Evolutionary conservation across 805 yeast species (phyloP), one percentile per base, ranked within the genome.

Genomic region (Nakazawaea anatomiae): DNA sequence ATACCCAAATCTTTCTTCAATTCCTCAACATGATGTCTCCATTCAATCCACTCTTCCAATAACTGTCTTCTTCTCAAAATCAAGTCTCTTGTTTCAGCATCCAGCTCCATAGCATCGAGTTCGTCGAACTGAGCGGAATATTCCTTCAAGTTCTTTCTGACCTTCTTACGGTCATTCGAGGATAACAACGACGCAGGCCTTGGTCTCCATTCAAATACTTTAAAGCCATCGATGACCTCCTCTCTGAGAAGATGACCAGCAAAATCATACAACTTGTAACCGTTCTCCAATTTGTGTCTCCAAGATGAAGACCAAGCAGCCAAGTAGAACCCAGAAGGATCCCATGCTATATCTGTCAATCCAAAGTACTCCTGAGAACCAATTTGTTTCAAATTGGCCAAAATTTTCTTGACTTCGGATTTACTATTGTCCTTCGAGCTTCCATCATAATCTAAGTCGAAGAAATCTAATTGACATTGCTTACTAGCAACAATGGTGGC

Each of bases 191-290:
- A 77, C 18, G 79, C 80, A 47, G 99, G 99, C 73, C 99, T 85
- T 62, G 98, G 98, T 76, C 99, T 87, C 99, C 99, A 94, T 55
- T 81, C 75, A 62, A 92, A 88, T 55, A 87, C 91, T 71, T 83
- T 87, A 80, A 94, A 89, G 51, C 84, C 87, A 60, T 88, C 94
- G 54, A 88, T 68, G 28, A 77, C 68, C 63, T 91, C 96, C 60
- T 87, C 94, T 59, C 84, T 82, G 54, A 89, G 68, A 57, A 83
- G 58, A 58, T 74, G 76, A 62, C 99, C 99, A 46, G 87, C 84
- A 68, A 88, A 77, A 67, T 90, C 95, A 72, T 76, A 91, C 57
- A 94, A 71, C 67, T 82, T 88, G 80, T 83, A 94, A 56, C 99
- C 99, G 62, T 91, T 89, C 64, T 89, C 96, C 55, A 87, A 76